Evolutionary conservation across 768 basidiomycete species (phyloP), one percentile per base, ranked within the genome.

Genomic region (Tephrocybe sp.): DNA sequence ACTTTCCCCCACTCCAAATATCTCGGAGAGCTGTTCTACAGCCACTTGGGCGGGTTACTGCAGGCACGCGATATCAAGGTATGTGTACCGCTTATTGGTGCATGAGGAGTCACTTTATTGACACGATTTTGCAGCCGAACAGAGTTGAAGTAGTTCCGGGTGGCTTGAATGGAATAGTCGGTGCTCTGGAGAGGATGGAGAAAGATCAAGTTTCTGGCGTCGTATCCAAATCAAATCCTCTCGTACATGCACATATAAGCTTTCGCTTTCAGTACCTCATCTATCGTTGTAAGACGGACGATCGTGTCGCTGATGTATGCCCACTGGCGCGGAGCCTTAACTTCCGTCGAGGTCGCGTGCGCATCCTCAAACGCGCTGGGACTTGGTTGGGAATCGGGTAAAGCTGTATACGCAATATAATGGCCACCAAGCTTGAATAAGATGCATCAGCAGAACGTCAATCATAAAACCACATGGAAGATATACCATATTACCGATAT

Each of bases 201-300:
- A 51, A 53, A 2, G 64, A 69, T 8, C 47, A 70, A 46, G 64
- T 77, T 24, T 76, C 73, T n/a, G 76, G 70, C 4, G 58, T 52
- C 13, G 79, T 79, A 57, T 56, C 79, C 16, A 65, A 15, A 9
- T 69, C 58, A 84, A 59, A 86, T 72, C 46, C 86, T 78, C 70
- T 92, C 89, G 62, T 91, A 92, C 84, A 94, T 93, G 69, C 92
- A 92, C 42, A 97, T 79, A 66, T 97, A 98, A 29, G 94, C 93
- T 65, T 89, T 94, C 50, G 86, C 84, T 65, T 85, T 87, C 61
- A 97, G 72, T 2, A 97, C 94, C 63, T 97, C 94, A 37, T 94
- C 91, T 41, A 95, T 64, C 36, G 84, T 80, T 9, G 87, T 81
- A 39, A 89, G 69, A 38, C 88, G 76, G n/a, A 97, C 92, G 38